Base-by-base conservation (phyloP, 208 protist species). In the Entamoeba dispar region DNA sequence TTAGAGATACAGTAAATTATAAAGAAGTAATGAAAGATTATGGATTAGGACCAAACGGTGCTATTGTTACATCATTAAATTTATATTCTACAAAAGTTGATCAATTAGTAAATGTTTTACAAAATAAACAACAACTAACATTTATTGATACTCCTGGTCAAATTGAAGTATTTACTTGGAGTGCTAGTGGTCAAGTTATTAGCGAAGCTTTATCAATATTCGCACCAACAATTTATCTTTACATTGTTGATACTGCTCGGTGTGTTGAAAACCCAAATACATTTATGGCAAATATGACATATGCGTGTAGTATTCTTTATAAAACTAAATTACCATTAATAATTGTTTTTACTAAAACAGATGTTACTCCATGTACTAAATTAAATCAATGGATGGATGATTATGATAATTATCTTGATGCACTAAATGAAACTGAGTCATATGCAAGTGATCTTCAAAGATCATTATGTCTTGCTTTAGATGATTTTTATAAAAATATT, bases 231-330 rank as follows among this genome's bases (percentile, higher is more conserved):
- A 95, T 97, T 7, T 93, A 99, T 5, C 86, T 98, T 3, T 99
- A 99, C 93, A 97, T 99, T 14, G 96, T 99, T 4, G 98, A 99
- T 95, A 99, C 97, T 51, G 96, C 97, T 22, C 95, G 98, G 6
- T 98, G 96, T 50, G 93, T 77, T 14, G 19, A 95, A 1, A 97
- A 93, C 92, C 98, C 98, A 14, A 96, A 97, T 51, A 99, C 98
- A 10, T 99, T 99, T 93, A 98, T 99, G 96, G 98, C 98, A 2
- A 99, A 98, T 93, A 99, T 99, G 98, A 95, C 99, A 2, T 99
- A 99, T 96, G 97, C 98, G 0, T 99, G 98, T 95, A 96, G 96
- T 92, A 99, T 99, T 92, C 96, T 99, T 95, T 98, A 99, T 93
- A 99, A 99, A 94, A 97, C 97, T 61, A 97, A 98, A 95, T 95